Conservation (phyloP, 176 grass and related monocot species). For the Dendrocalamus sinicus region DNA sequence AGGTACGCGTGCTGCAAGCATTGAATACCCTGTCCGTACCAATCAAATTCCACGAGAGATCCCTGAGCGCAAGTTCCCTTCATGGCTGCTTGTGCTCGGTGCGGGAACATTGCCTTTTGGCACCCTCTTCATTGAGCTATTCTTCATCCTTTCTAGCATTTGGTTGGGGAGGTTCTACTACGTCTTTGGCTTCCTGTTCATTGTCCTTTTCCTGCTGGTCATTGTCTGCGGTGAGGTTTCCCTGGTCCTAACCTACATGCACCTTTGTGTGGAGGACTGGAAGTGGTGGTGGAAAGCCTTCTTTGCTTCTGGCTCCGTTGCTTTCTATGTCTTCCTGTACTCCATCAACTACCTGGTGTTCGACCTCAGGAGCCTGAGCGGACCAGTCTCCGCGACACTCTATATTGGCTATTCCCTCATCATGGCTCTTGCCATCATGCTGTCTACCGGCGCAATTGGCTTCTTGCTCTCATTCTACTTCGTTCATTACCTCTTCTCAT, state of each 20-base stretch:
- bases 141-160: conserved; percentile 91
- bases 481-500: conserved; percentile 92
- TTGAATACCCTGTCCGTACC: conserved; percentile 77
- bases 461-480: conserved; percentile 89
- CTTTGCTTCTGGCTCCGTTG: conserved; percentile 77
- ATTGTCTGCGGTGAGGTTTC: conserved; percentile 83
- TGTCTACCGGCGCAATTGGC: conserved; percentile 74
- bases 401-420: conserved; percentile 84
- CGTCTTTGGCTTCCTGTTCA: conserved; percentile 83
- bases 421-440: conserved; percentile 82
- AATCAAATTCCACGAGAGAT: conserved; percentile 88
- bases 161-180: conserved; percentile 93
- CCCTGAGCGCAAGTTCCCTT: conserved; percentile 69
- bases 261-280: conserved; percentile 88
- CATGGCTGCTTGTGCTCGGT: conserved; percentile 85
- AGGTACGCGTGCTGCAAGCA: conserved; percentile 65
- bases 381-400: conserved; percentile 68
- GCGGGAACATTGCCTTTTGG: conserved; percentile 84
- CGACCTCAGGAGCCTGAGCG: conserved; percentile 81
- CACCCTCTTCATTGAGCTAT: conserved; percentile 89
- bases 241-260: conserved; percentile 82
- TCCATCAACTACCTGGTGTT: conserved; percentile 84
- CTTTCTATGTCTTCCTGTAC: conserved; percentile 84
- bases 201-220: conserved; percentile 68
- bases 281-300: conserved; percentile 96